Base-by-base conservation (phyloP, 225 moss, liverwort and hornwort genomes). In the Marchantia paleacea region DNA sequence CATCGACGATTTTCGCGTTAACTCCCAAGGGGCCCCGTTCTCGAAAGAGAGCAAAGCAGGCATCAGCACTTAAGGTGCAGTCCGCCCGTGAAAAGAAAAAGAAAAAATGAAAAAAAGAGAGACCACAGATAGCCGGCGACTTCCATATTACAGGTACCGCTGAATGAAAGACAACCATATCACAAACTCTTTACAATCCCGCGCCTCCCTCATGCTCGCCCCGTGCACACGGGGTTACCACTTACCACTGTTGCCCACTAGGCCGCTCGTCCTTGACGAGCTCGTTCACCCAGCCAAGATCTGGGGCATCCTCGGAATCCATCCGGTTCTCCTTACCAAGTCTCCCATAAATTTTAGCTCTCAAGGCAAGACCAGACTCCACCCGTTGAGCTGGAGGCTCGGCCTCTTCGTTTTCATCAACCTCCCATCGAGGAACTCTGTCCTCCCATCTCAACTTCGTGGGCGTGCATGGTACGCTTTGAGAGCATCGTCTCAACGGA, bases 341-440 rank as follows among this genome's bases (percentile, higher is more conserved):
- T 19, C 91, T 90, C 0, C 99, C 95, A 12, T 95, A 99, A n/a
- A 99, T 95, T 79, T 99, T 99, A 0, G 95, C 93, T 65, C 99
- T 92, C 80, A 99, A 78, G 24, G 94, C 94, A 5, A 95, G 92
- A 8, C 96, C 97, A 0, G 95, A 95, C 81, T 95, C 92, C 49
- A 99, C 97, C 11, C 97, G 92, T 85, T 95, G 93, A 8, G 92
- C 94, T 0, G 91, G 89, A 4, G 95, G 91, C 67, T 99, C 95
- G 0, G 84, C 89, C 10, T 95, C 93, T 7, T 90, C 93, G 28
- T 86, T 87, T 78, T 95, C 95, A 49, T 91, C 95, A 1, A 92
- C 79, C 58, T 95, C 94, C 95, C 95, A 99, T 19, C 89, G 85
- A 52, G 82, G 75, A 31, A 30, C 86, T 87, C 85, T 88, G 24